These are phyloP conservation scores for Zygoascus hellenicus DNA, from an alignment of 1,139 yeast genomes.

Conservation along the genomic window DNA sequence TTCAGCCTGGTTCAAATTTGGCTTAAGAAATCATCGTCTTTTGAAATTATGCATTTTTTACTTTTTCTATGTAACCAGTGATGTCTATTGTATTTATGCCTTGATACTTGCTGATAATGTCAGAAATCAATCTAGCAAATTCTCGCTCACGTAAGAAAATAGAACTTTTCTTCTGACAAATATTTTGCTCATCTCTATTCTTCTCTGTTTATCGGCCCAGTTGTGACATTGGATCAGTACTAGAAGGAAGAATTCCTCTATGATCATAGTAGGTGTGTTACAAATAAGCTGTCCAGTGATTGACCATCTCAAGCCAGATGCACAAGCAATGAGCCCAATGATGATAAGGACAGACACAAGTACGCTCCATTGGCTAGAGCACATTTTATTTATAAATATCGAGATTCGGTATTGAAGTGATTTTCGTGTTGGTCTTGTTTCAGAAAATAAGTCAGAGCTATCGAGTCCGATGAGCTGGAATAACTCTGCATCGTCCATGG, in stretches of 20 bases:
- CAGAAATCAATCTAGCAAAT: background rate
- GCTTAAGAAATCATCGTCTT: too few species aligned
- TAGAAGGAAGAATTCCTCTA: slow-evolving; percentile 1
- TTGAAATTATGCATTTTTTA: too few species aligned
- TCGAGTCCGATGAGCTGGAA: background rate
- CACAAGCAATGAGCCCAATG: slow-evolving; percentile 1
- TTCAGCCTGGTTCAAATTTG: too few species aligned
- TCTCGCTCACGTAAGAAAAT: background rate
- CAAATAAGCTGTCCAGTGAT: slow-evolving; percentile 1
- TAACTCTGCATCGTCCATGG: slow-evolving; percentile 2
- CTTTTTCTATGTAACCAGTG: too few species aligned
- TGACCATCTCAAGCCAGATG: slow-evolving; percentile 2
- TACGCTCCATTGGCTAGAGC: slow-evolving; percentile 5
- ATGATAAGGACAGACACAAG: background rate
- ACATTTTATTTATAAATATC: background rate
- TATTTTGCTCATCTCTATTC: background rate
- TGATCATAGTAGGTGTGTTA: slow-evolving; percentile 4
- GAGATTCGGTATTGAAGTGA: background rate
- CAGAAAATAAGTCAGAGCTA: background rate
- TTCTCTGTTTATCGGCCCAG: slow-evolving; percentile 1
- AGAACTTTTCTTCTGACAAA: background rate
- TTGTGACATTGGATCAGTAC: background rate
- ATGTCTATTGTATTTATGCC: too few species aligned
- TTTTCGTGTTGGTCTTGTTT: background rate
- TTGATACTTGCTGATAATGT: too few species aligned